Percentiles rank a stretch among this genome's conserved stretches.
phyloP scores from a whole-genome alignment of 23 red algal genomes.

The Gracilaria domingensis region DNA sequence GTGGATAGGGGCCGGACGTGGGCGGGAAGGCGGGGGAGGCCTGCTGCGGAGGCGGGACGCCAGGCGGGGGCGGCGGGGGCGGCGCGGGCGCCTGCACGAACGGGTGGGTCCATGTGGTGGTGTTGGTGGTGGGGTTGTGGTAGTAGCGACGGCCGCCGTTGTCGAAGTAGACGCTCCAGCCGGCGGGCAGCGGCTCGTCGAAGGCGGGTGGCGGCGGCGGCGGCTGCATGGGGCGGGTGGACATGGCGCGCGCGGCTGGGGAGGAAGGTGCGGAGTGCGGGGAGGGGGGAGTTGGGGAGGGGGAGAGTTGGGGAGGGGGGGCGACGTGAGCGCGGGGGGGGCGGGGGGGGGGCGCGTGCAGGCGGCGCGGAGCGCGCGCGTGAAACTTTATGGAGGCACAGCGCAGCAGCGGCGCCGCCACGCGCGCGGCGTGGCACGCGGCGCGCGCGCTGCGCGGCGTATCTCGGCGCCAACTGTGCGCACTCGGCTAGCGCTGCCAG shows the following conservation, averaged over 20 bases:
- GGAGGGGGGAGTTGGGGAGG: background rate
- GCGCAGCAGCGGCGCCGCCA: background rate
- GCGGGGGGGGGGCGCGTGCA: background rate
- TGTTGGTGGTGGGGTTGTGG: slow-evolving; percentile 27
- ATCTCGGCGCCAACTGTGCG: background rate
- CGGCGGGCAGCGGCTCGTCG: slow-evolving; percentile 22
- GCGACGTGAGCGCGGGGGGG: background rate
- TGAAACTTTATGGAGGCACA: background rate
- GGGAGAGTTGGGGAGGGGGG: background rate
- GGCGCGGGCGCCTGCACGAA: background rate
- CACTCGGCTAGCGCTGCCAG: too few relatives aligned
- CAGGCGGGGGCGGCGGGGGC: slow-evolving; percentile 3
- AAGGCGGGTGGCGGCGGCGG: slow-evolving; percentile 38
- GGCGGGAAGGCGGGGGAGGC: too few relatives aligned
- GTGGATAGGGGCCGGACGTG: background rate
- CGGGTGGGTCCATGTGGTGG: slow-evolving; percentile 38
- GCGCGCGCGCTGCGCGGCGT: background rate
- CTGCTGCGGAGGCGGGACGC: background rate
- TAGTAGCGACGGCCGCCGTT: slow-evolving; percentile 24
- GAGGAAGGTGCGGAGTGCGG: background rate
- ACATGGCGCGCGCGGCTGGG: slow-evolving; percentile 1
- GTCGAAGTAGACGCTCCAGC: slow-evolving; percentile 30
- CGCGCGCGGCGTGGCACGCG: background rate
- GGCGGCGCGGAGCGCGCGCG: background rate
- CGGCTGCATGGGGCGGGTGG: background rate